Evolutionary conservation across 805 yeast species (phyloP), one percentile per base, ranked within the genome.

Genomic region (Saturnispora mendoncae): DNA sequence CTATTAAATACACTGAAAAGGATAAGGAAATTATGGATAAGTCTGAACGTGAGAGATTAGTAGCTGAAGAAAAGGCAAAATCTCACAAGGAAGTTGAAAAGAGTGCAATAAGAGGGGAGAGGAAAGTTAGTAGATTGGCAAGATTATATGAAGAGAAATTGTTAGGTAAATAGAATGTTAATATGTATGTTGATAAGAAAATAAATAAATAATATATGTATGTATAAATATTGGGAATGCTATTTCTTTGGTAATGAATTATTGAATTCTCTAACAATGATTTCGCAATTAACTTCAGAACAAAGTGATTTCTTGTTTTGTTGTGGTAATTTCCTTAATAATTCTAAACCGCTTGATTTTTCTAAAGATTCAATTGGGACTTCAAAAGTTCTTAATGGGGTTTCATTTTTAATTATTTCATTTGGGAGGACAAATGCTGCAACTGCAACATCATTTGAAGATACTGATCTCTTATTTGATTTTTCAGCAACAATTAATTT

Each of bases 361-460:
- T 92, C 97, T 42, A 92, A 64, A 0, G 95, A 94, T 49, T 88
- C 90, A 0, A 88, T 60, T 2, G 97, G 97, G 8, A 88, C 94
- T 56, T 83, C 83, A 63, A 87, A 92, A 8, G 72, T 66, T 31
- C 75, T 75, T 46, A 92, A 66, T 5, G 88, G 87, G 1, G 75
- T 72, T 19, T 65, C 63, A 57, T 92, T 92, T 38, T 76, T 67
- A 39, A 92, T 88, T 6, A 60, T 66, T n/a, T 72, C 86, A 57
- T 92, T 92, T 21, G 98, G 98, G 51, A 92, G 60, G 12, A 92
- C 96, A 65, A 92, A 92, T 0, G 97, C 96, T 1, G 83, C 97
- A 7, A 86, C 85, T 3, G 90, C 76, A 10, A 85, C 64, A 12
- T 66, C 67, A 7, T 66, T 66, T 3, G 61, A 53, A 33, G 46